A percentile compares a stretch with the other conserved stretches of the same genome.
phyloP scores from a whole-genome alignment of 2,329 filamentous ascomycete species.

The Phaeomoniella chlamydospora region DNA sequence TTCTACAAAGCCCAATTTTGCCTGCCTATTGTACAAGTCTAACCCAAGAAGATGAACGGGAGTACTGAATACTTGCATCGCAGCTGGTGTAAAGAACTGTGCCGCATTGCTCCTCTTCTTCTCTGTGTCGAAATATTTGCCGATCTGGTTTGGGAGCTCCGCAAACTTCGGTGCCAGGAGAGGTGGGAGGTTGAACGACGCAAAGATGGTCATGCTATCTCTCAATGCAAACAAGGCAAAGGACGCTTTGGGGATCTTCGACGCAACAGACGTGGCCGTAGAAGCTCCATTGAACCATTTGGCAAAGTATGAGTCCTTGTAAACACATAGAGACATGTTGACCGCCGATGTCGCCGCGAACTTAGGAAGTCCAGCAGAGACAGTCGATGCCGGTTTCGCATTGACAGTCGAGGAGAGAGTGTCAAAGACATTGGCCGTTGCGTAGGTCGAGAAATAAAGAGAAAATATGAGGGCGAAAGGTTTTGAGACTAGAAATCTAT shows the following conservation, averaged over 20 bases:
- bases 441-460: constrained; percentile 78
- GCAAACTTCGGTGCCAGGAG: constrained; percentile 58
- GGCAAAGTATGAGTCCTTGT: constrained; percentile 78
- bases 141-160: constrained; percentile 39
- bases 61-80: constrained; percentile 63
- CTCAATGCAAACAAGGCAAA: constrained; percentile 63
- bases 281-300: constrained; percentile 45
- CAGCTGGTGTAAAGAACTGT: constrained; percentile 66
- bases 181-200: constrained; percentile 78
- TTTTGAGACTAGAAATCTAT: constrained; percentile 28
- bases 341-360: constrained; percentile 68
- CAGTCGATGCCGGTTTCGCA: constrained; percentile 40
- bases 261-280: constrained; percentile 17
- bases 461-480: constrained; percentile 35
- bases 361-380: constrained; percentile 63
- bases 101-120: constrained; percentile 31
- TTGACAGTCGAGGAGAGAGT: constrained; percentile 54
- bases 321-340: constrained; percentile 66
- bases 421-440: constrained; percentile 78
- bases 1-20: constrained; percentile 32
- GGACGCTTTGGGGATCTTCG: constrained; percentile 49
- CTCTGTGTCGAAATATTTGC: constrained; percentile 29
- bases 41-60: constrained; percentile 71
- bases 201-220: constrained; percentile 78
- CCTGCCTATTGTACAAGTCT: constrained; percentile 64